Evolutionary conservation across 345 rosid species (phyloP), one percentile per base, ranked within the genome.

Genomic region (Populus nigra): DNA sequence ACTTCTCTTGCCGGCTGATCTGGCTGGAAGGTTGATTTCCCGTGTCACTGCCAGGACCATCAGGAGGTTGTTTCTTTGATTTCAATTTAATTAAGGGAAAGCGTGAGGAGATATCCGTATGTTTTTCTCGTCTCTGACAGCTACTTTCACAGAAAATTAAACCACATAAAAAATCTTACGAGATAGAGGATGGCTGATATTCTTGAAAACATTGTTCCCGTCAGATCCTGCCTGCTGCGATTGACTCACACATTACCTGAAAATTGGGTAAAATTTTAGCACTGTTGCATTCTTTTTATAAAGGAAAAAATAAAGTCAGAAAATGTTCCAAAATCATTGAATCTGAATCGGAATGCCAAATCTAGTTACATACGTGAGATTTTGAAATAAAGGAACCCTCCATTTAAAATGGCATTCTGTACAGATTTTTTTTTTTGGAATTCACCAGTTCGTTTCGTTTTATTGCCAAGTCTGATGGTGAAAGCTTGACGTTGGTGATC

Each of bases 31-130:
- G 84, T 83, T 94, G 83, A 68, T 89, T 68, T 90, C 98, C 75
- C 92, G 98, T 20, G 92, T 92, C 38, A 74, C 84, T 4, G 97
- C 98, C 5, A 83, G 97, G 88, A 91, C 97, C 49, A 79, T 94
- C 80, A 89, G 88, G 67, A 88, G 91, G 82, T 79, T 91, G 29
- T 89, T 94, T 72, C 82, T 91, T 50, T 91, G 81, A 91, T 77
- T 70, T 73, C 78, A 71, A 65, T 35, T 41, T 6, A 31, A 29
- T 70, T 36, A 57, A 16, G 53, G 41, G 39, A 25, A 65, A 61
- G 47, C 50, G 59, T 15, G 20, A 47, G 22, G 23, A 45, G 73
- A 16, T 68, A 20, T 9, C 35, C 16, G 1, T 47, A 5, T 43
- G 47, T 43, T 43, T 43, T 43, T 13, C 47, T 43, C 15, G 47